These are phyloP conservation scores for Chamaecyparis obtusa DNA, from an alignment of 75 land plant genomes.

Conservation along the genomic window DNA sequence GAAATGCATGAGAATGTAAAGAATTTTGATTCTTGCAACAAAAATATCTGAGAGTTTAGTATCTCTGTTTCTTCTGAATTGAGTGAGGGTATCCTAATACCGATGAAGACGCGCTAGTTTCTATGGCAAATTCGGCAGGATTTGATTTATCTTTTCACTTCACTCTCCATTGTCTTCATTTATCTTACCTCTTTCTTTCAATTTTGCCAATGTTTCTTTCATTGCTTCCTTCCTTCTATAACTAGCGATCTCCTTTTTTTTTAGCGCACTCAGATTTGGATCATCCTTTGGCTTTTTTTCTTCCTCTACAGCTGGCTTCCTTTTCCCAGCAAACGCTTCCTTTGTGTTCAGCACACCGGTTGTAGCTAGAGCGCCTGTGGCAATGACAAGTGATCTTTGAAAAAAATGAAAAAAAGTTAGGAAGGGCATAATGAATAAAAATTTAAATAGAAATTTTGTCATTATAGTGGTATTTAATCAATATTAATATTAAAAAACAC, in stretches of 20 bases:
- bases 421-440: neutral
- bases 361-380: neutral
- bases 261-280: neutral
- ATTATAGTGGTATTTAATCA: neutral
- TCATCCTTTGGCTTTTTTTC: conserved; percentile 10
- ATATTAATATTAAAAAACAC: neutral
- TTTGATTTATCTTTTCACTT: neutral
- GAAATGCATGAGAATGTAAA: neutral
- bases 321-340: conserved; percentile 13
- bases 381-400: conserved; percentile 4
- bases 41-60: neutral
- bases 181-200: conserved; percentile 6
- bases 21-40: neutral
- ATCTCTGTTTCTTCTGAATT: neutral
- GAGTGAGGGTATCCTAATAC: neutral
- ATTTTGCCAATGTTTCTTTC: conserved; percentile 9
- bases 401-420: neutral
- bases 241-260: conserved; percentile 7
- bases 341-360: neutral
- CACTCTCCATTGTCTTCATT: neutral
- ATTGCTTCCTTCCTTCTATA: conserved; percentile 11
- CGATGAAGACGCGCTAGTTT: neutral
- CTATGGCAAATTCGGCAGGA: neutral
- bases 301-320: neutral
- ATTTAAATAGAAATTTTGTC: neutral